phyloP scores from a whole-genome alignment of 2,329 filamentous ascomycete species.

The Akanthomyces uredinophilus region DNA sequence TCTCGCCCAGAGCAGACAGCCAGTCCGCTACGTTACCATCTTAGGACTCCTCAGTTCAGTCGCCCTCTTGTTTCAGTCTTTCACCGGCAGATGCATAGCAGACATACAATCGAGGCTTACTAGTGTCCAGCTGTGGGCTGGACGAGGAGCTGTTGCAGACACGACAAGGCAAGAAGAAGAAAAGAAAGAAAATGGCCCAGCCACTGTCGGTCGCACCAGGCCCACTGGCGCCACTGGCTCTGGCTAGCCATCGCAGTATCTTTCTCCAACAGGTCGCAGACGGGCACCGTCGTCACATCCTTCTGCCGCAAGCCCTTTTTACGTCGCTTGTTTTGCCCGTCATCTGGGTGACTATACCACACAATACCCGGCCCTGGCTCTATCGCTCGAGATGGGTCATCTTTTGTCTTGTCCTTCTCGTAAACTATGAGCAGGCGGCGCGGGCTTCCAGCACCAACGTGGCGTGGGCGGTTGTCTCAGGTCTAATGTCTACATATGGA shows the following conservation, averaged over 20 bases:
- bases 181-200: neutral
- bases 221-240: conserved; percentile 15
- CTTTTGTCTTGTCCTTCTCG: conserved; percentile 36
- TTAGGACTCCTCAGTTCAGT: too few species aligned
- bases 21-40: too few species aligned
- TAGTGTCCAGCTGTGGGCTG: neutral
- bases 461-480: conserved; percentile 45
- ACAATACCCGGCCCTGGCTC: conserved; percentile 45
- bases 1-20: too few species aligned
- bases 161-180: neutral
- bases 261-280: conserved; percentile 34
- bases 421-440: conserved; percentile 39
- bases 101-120: neutral
- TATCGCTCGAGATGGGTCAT: conserved; percentile 46
- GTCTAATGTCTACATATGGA: conserved; percentile 46
- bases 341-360: conserved; percentile 53
- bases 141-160: neutral
- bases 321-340: conserved; percentile 44
- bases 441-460: conserved; percentile 46
- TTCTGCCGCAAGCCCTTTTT: conserved; percentile 48
- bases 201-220: neutral
- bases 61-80: too few species aligned
- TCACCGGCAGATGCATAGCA: neutral
- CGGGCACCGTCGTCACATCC: conserved; percentile 40
- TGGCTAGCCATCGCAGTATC: conserved; percentile 28